phyloP scores from a whole-genome alignment of 2,329 filamentous ascomycete genomes.

The Harringtonia lauricola region DNA sequence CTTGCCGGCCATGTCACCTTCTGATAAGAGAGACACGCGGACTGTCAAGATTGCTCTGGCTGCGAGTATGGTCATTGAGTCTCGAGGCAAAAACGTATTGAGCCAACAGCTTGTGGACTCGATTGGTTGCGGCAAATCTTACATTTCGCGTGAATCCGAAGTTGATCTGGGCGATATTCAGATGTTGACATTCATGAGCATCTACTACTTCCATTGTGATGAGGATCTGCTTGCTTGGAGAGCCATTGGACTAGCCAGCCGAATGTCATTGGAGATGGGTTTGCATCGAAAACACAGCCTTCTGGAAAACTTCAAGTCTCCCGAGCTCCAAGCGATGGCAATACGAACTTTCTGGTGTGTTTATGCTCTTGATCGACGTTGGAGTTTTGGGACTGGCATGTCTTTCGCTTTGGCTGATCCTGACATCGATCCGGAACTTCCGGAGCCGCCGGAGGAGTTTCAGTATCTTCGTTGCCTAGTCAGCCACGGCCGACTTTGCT shows the following conservation, averaged over 20 bases:
- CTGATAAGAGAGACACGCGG: no score
- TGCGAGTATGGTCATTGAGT: no score
- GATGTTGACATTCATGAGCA: slow-evolving; percentile 8
- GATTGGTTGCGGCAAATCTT: no score
- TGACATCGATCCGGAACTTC: slow-evolving; percentile 35
- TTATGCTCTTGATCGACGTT: slow-evolving; percentile 36
- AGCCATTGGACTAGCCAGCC: slow-evolving; percentile 32
- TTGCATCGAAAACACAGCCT: slow-evolving; percentile 32
- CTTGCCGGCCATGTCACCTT: no score
- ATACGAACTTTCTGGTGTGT: slow-evolving; percentile 35
- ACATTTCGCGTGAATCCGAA: no score
- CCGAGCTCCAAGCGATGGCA: slow-evolving; percentile 14
- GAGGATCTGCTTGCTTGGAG: slow-evolving; percentile 39
- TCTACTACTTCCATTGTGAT: slow-evolving; percentile 32
- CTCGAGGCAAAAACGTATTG: no score
- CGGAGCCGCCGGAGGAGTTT: slow-evolving; percentile 25
- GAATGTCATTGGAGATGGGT: slow-evolving; percentile 33
- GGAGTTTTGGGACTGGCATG: slow-evolving; percentile 37
- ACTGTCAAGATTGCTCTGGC: no score
- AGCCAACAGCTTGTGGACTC: no score
- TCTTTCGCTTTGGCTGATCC: slow-evolving; percentile 33
- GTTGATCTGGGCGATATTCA: no score
- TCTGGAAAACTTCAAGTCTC: slow-evolving; percentile 20
- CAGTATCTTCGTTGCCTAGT: slow-evolving; percentile 36
- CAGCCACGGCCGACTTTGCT: slow-evolving; percentile 31